Evolutionary conservation across 306 rosid genomes (phyloP).

Genomic region (Bauhinia variegata): DNA sequence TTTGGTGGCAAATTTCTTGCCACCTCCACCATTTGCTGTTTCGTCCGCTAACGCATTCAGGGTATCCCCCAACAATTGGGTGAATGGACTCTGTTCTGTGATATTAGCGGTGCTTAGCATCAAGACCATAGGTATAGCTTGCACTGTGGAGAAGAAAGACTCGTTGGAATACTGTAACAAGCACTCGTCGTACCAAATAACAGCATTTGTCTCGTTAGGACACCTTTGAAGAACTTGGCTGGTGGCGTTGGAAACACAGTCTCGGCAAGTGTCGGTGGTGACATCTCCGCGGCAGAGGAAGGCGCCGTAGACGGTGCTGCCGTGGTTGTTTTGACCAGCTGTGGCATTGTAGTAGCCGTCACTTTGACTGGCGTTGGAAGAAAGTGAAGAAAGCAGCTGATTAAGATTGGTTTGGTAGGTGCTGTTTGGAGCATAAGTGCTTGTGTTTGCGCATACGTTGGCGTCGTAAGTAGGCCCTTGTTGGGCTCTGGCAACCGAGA

Average conservation of each 20-base stretch:
- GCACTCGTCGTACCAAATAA: conserved; percentile 52
- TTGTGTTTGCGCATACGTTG: conserved; percentile 13
- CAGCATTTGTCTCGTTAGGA: conserved; percentile 37
- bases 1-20: conserved; percentile 35
- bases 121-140: too few relatives aligned
- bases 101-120: neutral
- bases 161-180: conserved; percentile 45
- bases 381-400: conserved; percentile 11
- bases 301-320: neutral
- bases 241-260: conserved; percentile 33
- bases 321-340: neutral
- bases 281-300: conserved; percentile 9
- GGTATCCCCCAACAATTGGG: neutral
- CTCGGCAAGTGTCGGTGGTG: neutral
- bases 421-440: conserved; percentile 10
- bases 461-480: neutral
- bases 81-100: too few relatives aligned
- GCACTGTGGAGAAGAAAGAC: neutral
- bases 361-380: neutral
- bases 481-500: too few relatives aligned
- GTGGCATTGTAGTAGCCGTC: neutral
- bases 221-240: neutral
- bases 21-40: conserved; percentile 2
- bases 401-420: conserved; percentile 30
- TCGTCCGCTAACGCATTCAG: neutral